Base-by-base conservation (phyloP, 2,329 filamentous ascomycete species). In the Trichoderma koningiopsis region DNA sequence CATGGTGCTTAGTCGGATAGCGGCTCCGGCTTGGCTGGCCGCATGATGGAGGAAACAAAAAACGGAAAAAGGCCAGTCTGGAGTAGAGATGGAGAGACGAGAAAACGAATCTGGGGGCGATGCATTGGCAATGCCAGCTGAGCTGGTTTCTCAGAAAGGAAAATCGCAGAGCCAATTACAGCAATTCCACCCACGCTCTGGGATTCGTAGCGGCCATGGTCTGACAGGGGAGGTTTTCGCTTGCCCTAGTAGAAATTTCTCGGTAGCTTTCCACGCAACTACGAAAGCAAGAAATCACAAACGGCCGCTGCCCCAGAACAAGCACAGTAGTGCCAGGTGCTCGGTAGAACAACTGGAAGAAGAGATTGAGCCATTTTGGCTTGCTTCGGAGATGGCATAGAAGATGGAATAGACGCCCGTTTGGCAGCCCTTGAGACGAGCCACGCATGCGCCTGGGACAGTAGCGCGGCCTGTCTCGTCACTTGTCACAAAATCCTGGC, bases 1-100 rank as follows among this genome's bases (percentile, higher is more conserved):
- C 66, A 63, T 55, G 24, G 47, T 56, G 53, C 66, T 63, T 55
- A 55, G 53, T 31, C 66, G 66, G 49, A 55, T 68, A 49, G 27
- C 16, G 57, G 66, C 37, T n/a, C 24, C 58, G 55, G 57, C 58
- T 63, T 33, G 66, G 66, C 19, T 31, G 59, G 31, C 33, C 57
- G 35, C 66, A 53, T 63, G 29, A 57, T 40, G 11, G 58, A 63
- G 57, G 13, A 62, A 63, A 49, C 47, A 43, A 43, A 60, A 31
- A 47, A 65, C 3, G 27, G 7, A 33, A 52, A 22, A 31, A 49
- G 55, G 24, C 19, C 27, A 16, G 43, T 33, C 31, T 27, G 24
- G 65, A 62, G 29, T 31, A 35, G 29, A 68, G 29, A 35, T 8
- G 37, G 29, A 57, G 47, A 37, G 29, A 52, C 35, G 49, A 37